Conservation (phyloP, 345 rosid genomes). For the Passiflora organensis region DNA sequence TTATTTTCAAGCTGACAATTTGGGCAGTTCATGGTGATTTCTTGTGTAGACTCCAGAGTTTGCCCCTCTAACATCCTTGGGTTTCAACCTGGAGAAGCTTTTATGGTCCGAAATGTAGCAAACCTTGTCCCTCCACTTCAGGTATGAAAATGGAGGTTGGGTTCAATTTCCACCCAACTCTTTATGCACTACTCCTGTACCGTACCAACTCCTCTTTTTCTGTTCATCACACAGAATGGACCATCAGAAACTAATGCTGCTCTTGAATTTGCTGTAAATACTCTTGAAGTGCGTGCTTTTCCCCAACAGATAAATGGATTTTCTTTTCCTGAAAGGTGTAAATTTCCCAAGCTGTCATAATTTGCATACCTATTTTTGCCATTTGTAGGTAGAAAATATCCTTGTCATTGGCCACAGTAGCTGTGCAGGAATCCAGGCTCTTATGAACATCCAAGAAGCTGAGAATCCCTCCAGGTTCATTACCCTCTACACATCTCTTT, state of each 20-base stretch:
- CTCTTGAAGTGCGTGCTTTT: constrained; percentile 16
- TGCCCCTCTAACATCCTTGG: constrained; percentile 32
- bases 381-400: constrained; percentile 25
- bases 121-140: constrained; percentile 24
- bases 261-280: constrained; percentile 29
- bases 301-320: not conserved
- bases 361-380: not conserved
- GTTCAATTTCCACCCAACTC: not conserved
- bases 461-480: constrained; percentile 15
- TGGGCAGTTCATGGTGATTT: constrained; percentile 34
- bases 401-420: constrained; percentile 28
- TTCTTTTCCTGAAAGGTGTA: not conserved
- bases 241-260: constrained; percentile 32
- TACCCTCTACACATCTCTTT: not conserved
- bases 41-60: constrained; percentile 31
- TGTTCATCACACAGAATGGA: constrained; percentile 15
- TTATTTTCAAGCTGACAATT: constrained; percentile 16
- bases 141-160: constrained; percentile 6
- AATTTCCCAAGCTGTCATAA: not conserved
- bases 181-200: not conserved
- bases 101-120: constrained; percentile 25
- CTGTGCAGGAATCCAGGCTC: constrained; percentile 31
- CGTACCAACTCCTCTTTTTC: not conserved
- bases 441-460: constrained; percentile 24
- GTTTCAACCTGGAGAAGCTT: constrained; percentile 33